Percentiles rank a stretch among this genome's conserved stretches.
phyloP scores from a whole-genome alignment of 1,284 basidiomycete species.

The Papiliotrema nemorosa region DNA sequence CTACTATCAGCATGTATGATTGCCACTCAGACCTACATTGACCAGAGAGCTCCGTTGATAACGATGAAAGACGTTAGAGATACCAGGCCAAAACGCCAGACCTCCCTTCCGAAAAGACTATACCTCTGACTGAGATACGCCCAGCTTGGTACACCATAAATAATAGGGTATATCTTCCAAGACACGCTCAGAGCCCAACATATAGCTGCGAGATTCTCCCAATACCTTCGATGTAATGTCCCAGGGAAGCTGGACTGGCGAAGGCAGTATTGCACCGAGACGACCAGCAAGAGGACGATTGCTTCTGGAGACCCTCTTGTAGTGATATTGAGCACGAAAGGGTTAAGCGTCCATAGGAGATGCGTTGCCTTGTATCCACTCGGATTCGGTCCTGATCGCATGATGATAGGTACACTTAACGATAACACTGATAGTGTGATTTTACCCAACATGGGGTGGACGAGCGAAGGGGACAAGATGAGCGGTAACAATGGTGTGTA shows the following conservation, averaged over 20 bases:
- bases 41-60: conserved; percentile 66
- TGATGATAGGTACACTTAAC: conserved; percentile 72
- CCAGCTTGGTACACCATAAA: conserved; percentile 78
- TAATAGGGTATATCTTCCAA: conserved; percentile 93
- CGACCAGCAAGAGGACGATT: conserved; percentile 73
- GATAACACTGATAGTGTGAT: conserved; percentile 83
- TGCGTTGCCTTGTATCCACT: conserved; percentile 30
- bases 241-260: neutral
- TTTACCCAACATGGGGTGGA: conserved; percentile 84
- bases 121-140: conserved; percentile 54
- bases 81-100: conserved; percentile 65
- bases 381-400: conserved; percentile 53
- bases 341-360: conserved; percentile 80
- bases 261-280: conserved; percentile 59
- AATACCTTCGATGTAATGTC: neutral
- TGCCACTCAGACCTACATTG: conserved; percentile 60
- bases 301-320: conserved; percentile 95
- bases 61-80: conserved; percentile 67
- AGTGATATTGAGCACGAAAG: conserved; percentile 91
- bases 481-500: conserved; percentile 92
- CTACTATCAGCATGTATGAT: conserved; percentile 50
- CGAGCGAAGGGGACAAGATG: conserved; percentile 72
- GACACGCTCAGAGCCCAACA: conserved; percentile 76
- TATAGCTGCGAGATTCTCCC: conserved; percentile 59
- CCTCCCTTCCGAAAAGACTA: conserved; percentile 57